These are phyloP conservation scores for Choricystis sp. DNA, from an alignment of 139 green algal species.

Conservation along the genomic window DNA sequence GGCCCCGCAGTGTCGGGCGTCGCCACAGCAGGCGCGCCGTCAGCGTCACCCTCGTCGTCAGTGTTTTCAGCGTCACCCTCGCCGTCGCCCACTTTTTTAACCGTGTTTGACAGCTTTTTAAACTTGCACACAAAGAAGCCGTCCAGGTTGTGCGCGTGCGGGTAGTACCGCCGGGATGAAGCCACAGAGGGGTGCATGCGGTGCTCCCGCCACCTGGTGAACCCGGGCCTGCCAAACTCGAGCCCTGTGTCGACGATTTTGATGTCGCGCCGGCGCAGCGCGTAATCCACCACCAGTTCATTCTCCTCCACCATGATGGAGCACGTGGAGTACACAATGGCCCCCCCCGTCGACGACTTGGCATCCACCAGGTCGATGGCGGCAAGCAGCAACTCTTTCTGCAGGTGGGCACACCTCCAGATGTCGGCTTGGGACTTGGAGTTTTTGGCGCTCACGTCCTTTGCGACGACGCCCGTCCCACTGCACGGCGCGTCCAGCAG, in stretches of 20 bases:
- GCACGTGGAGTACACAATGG: constrained; percentile 94
- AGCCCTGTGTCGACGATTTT: constrained; percentile 85
- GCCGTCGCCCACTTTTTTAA: constrained; percentile 17
- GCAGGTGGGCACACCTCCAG: constrained; percentile 73
- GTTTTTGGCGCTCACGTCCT: constrained; percentile 84
- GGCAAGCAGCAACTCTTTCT: constrained; percentile 95
- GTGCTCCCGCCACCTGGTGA: constrained; percentile 72
- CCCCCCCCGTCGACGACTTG: constrained; percentile 59
- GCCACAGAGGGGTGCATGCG: constrained; percentile 83
- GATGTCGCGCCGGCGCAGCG: constrained; percentile 85
- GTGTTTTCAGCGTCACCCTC: constrained; percentile 17
- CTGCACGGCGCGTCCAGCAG: constrained; percentile 94
- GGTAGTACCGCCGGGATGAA: constrained; percentile 84
- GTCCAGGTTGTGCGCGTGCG: constrained; percentile 97
- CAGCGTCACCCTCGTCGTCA: neutral
- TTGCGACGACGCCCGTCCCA: constrained; percentile 92
- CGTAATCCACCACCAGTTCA: constrained; percentile 94
- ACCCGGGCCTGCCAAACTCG: constrained; percentile 82
- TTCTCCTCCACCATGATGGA: constrained; percentile 98
- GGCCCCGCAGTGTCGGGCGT: neutral
- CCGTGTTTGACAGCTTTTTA: constrained; percentile 83
- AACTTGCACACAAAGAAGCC: constrained; percentile 99
- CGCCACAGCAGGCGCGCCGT: neutral
- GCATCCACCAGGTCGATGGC: constrained; percentile 93
- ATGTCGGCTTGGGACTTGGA: constrained; percentile 80